These are phyloP conservation scores for Fusarium sp. DNA, from an alignment of 2,329 filamentous ascomycete species.

Conservation along the genomic window DNA sequence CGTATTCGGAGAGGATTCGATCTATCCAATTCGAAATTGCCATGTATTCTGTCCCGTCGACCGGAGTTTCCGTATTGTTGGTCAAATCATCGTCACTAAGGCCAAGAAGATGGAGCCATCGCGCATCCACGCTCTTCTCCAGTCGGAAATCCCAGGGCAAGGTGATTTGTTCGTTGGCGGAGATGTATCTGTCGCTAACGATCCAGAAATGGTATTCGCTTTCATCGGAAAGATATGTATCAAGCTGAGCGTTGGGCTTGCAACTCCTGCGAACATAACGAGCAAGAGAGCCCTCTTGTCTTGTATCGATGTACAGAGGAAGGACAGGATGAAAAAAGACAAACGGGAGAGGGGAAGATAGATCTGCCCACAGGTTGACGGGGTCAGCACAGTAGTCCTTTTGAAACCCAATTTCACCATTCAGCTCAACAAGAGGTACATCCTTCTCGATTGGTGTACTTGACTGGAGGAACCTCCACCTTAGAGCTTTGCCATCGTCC, in stretches of 20 bases:
- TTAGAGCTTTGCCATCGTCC: slow-evolving; percentile 56
- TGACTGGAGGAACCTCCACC: slow-evolving; percentile 74
- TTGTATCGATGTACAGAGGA: slow-evolving; percentile 91
- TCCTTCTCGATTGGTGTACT: slow-evolving; percentile 64
- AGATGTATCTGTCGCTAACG: slow-evolving; percentile 80
- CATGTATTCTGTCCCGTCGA: slow-evolving; percentile 68
- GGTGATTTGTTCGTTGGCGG: slow-evolving; percentile 69
- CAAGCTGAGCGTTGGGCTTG: slow-evolving; percentile 85
- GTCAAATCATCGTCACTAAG: slow-evolving; percentile 67
- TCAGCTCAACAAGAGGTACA: slow-evolving; percentile 73
- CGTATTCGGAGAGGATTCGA: slow-evolving; percentile 78
- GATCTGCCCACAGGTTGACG: slow-evolving; percentile 73
- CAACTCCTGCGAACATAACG: slow-evolving; percentile 95
- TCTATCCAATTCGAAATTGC: slow-evolving; percentile 72
- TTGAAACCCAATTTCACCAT: slow-evolving; percentile 78
- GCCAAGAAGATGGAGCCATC: slow-evolving; percentile 68
- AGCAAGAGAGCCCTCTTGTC: slow-evolving; percentile 84
- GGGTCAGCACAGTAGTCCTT: slow-evolving; percentile 75
- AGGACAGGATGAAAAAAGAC: slow-evolving; percentile 89
- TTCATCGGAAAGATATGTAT: slow-evolving; percentile 81
- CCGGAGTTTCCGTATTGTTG: slow-evolving; percentile 60
- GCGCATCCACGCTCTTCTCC: slow-evolving; percentile 62
- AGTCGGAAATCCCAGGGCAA: slow-evolving; percentile 74
- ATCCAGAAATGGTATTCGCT: slow-evolving; percentile 94
- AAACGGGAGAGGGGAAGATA: slow-evolving; percentile 73